Percentiles rank a stretch among this genome's conserved stretches.
Conservation (phyloP, 305 asterid species). For the Fraxinus sp. region DNA sequence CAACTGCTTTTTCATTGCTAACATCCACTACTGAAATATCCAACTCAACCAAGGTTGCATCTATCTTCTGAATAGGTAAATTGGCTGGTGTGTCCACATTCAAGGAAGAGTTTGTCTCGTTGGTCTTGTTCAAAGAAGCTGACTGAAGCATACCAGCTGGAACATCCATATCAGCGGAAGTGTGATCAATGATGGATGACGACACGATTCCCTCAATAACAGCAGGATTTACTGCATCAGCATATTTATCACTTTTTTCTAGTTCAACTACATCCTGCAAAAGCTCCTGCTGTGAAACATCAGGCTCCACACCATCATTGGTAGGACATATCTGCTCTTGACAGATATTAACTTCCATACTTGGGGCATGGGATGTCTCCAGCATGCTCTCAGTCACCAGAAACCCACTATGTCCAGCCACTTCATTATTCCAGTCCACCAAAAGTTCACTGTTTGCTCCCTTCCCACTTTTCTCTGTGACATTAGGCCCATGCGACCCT, state of each 20-base stretch:
- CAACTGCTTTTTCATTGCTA: conserved; percentile 35
- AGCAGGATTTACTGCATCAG: conserved; percentile 29
- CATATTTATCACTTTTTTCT: conserved; percentile 30
- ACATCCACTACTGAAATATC: conserved; percentile 29
- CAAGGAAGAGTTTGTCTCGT: conserved; percentile 28
- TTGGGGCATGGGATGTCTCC: conserved; percentile 29
- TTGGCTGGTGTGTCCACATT: conserved; percentile 26
- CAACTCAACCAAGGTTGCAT: conserved; percentile 32
- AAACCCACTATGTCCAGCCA: conserved; percentile 30
- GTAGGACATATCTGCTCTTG: conserved; percentile 30
- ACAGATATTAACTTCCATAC: conserved; percentile 28
- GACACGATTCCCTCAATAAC: conserved; percentile 26
- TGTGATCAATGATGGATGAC: conserved; percentile 25
- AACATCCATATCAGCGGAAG: conserved; percentile 33
- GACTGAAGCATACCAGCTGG: conserved; percentile 30
- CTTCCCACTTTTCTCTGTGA: conserved; percentile 26
- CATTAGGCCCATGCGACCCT: conserved; percentile 28
- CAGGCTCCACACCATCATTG: conserved; percentile 28
- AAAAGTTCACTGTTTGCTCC: conserved; percentile 25
- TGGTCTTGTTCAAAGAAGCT: conserved; percentile 25
- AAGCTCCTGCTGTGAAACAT: conserved; percentile 31
- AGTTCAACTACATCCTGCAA: conserved; percentile 37
- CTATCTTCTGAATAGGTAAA: conserved; percentile 36
- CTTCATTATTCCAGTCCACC: conserved; percentile 33
- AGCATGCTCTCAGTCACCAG: conserved; percentile 30